A percentile compares a stretch with the other conserved stretches of the same genome.
These are phyloP conservation scores for Pythium utonaiense DNA, from an alignment of 352 stramenopile genomes.

Conservation along the genomic window DNA sequence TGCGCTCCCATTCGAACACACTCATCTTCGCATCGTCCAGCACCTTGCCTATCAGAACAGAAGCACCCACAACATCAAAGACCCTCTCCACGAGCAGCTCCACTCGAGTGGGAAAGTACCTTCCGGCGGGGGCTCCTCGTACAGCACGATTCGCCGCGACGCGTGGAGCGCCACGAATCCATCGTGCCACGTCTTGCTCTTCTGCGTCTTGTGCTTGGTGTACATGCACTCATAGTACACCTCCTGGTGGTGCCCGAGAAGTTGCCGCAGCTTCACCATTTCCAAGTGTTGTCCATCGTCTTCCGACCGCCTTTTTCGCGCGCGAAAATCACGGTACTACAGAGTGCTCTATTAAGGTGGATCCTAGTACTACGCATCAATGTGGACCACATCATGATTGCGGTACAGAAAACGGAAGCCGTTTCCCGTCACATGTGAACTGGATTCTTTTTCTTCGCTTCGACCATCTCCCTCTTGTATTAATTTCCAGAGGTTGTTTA, in stretches of 20 bases:
- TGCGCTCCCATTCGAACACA: conserved; percentile 48
- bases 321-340: neutral
- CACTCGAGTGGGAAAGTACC: no score
- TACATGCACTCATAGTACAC: conserved; percentile 78
- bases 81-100: no score
- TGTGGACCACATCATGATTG: conserved; percentile 4
- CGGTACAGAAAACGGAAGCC: neutral
- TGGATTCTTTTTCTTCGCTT: conserved; percentile 22
- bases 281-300: neutral
- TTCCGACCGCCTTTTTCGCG: neutral
- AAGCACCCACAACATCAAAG: no score
- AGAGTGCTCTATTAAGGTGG: neutral
- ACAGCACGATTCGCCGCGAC: conserved; percentile 56
- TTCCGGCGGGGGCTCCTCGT: conserved; percentile 42
- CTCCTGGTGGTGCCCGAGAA: conserved; percentile 46
- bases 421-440: conserved; percentile 22
- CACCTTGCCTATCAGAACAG: conserved; percentile 40
- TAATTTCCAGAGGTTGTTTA: conserved; percentile 11
- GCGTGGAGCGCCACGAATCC: conserved; percentile 57
- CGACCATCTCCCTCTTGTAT: conserved; percentile 2
- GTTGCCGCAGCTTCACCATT: conserved; percentile 55
- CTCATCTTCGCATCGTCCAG: conserved; percentile 60
- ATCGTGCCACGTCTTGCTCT: conserved; percentile 79
- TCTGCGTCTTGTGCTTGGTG: conserved; percentile 87
- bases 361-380: neutral